Evolutionary conservation across 1,284 basidiomycete genomes (phyloP).

Genomic region (Earliella scabrosa): DNA sequence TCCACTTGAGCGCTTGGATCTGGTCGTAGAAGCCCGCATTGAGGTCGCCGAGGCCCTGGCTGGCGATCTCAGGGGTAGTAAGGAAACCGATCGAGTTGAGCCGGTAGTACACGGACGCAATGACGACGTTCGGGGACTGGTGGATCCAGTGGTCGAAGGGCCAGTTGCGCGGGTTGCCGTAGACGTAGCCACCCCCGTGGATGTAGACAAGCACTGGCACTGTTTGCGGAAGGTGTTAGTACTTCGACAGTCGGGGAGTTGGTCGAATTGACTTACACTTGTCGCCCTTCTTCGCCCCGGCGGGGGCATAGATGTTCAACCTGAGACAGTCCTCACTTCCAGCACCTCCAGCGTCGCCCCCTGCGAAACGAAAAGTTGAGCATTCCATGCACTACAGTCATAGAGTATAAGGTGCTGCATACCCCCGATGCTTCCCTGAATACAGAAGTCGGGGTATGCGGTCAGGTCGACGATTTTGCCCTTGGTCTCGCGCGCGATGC

Average conservation of each 20-base stretch:
- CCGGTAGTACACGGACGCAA: conserved; percentile 50
- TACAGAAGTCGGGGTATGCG: conserved; percentile 56
- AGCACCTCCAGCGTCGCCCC: conserved; percentile 58
- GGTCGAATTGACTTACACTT: conserved; percentile 29
- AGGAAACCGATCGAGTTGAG: conserved; percentile 49
- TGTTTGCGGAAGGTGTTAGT: conserved; percentile 20
- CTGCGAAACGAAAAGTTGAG: conserved; percentile 28
- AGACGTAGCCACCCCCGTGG: conserved; percentile 66
- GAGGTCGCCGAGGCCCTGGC: conserved; percentile 48
- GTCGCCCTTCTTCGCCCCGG: conserved; percentile 34
- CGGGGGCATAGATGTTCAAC: conserved; percentile 46
- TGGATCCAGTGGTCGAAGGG: conserved; percentile 46
- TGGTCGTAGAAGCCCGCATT: conserved; percentile 71
- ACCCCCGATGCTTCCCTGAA: conserved; percentile 59
- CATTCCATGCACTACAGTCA: background rate
- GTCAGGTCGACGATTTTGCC: conserved; percentile 51
- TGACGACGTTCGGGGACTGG: conserved; percentile 43
- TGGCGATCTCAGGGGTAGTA: conserved; percentile 45
- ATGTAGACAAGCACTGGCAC: conserved; percentile 72
- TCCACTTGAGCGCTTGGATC: conserved; percentile 63
- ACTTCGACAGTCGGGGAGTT: background rate
- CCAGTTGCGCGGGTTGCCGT: conserved; percentile 57
- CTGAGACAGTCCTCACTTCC: conserved; percentile 60
- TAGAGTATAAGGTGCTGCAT: conserved; percentile 18
- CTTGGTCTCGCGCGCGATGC: conserved; percentile 38